Base-by-base conservation (phyloP, 257 asterid genomes). In the Gardenia jasminoides region DNA sequence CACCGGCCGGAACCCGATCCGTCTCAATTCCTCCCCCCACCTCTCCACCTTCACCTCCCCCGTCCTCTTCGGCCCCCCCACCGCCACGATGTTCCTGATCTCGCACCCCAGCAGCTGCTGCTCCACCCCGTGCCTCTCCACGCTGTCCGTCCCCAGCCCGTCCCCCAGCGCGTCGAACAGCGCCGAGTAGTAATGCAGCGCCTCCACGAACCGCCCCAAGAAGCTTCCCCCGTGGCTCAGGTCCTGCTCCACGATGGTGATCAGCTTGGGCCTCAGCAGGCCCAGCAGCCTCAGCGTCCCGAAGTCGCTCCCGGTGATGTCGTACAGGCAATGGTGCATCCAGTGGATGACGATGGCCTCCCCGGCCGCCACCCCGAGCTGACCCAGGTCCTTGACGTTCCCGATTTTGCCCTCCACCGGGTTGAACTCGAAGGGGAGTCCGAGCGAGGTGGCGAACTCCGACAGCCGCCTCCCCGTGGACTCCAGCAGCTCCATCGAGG, bases 241-340 rank as follows among this genome's bases (percentile, higher is more conserved):
- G 70, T 93, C 98, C 82, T 91, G 98, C 52, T 92, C 98, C 6
- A 92, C 95, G 7, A 89, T 69, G 12, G 98, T 92, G 83, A 94
- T 89, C 78, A 94, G 74, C 50, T 91, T 94, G 0, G 98, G 98
- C 80, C 89, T 79, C 36, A 92, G 84, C 58, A 86, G 22, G 8
- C 83, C 80, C 33, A 92, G 69, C 80, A 92, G 62, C 47, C 88
- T 76, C 50, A 93, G 74, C 15, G 97, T 91, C 0, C 89, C 88
- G 24, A 85, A 75, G 78, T 94, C 98, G 76, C 90, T 86, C 39
- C 98, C 98, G 0, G 96, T 89, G 72, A 94, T 80, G 84, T 94
- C 97, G 83, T 94, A 94, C 36, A 92, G 72, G 86, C 94, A 90
- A 78, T 94, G 98, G 43, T 94, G 98, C 95, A 92, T 90, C 97